Percentiles rank a stretch among this genome's conserved stretches.
Evolutionary conservation across 352 stramenopile species (phyloP).

Genomic region (Pythium apleroticum): DNA sequence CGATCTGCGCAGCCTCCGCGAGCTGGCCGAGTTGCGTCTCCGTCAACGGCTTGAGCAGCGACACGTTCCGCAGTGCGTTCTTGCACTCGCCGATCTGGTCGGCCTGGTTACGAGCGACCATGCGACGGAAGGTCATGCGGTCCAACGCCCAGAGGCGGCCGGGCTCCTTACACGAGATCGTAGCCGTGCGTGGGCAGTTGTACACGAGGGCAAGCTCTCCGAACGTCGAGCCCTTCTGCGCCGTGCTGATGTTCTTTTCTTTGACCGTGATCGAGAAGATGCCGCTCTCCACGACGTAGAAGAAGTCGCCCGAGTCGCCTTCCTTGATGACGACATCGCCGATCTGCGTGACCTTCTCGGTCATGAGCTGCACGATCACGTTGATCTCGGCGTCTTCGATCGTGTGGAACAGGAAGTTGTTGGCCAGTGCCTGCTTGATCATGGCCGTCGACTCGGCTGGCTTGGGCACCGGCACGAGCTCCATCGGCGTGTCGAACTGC

Average conservation of each 20-base stretch:
- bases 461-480: conserved; percentile 63
- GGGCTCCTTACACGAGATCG: conserved; percentile 88
- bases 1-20: conserved; percentile 71
- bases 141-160: conserved; percentile 93
- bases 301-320: conserved; percentile 87
- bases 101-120: conserved; percentile 77
- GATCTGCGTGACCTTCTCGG: conserved; percentile 51
- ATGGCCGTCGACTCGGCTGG: conserved; percentile 61
- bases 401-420: conserved; percentile 77
- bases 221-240: conserved; percentile 85
- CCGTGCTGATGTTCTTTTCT: conserved; percentile 60
- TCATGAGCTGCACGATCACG: conserved; percentile 87
- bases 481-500: conserved; percentile 64
- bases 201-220: conserved; percentile 97
- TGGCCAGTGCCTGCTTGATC: conserved; percentile 76
- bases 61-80: conserved; percentile 89
- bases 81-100: conserved; percentile 67
- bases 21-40: conserved; percentile 90
- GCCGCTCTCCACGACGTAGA: conserved; percentile 94
- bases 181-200: conserved; percentile 94
- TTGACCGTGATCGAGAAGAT: conserved; percentile 82
- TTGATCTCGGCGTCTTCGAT: conserved; percentile 74
- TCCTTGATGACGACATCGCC: conserved; percentile 72
- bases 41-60: conserved; percentile 84
- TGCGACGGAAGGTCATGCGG: conserved; percentile 73